Percentiles rank a stretch among this genome's conserved stretches.
phyloP scores from a whole-genome alignment of 169 alveolate genomes.

The Amoebophrya sp. region DNA sequence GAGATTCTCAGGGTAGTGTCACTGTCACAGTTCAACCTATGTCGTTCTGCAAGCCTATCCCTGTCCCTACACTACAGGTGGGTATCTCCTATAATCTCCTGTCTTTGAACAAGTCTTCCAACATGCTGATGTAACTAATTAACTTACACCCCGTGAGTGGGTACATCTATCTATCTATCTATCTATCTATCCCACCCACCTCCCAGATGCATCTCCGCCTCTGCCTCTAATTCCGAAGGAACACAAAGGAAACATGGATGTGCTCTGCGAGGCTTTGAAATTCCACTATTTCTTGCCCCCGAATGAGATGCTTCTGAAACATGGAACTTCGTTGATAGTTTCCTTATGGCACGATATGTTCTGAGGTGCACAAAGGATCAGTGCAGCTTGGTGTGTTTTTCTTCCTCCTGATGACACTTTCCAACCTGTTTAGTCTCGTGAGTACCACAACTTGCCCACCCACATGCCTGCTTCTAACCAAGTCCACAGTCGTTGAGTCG shows the following conservation, averaged over 20 bases:
- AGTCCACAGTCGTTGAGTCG: not conserved
- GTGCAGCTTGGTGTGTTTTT: too few species aligned
- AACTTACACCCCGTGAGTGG: too few species aligned
- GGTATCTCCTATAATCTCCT: not conserved
- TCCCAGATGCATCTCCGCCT: not conserved
- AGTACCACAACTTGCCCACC: too few species aligned
- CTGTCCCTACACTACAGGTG: not conserved
- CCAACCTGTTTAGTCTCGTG: too few species aligned
- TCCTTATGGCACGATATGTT: too few species aligned
- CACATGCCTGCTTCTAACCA: too few species aligned
- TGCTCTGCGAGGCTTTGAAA: not conserved
- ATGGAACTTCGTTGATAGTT: not conserved
- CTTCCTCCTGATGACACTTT: too few species aligned
- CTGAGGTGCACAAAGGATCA: too few species aligned
- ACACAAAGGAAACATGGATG: not conserved
- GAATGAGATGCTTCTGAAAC: not conserved
- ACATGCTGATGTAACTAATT: not conserved
- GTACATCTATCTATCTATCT: too few species aligned
- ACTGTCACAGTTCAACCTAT: too few species aligned
- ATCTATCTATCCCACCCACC: too few species aligned
- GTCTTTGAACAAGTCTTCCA: not conserved
- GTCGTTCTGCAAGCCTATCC: not conserved
- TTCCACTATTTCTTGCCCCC: not conserved
- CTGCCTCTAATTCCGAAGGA: not conserved
- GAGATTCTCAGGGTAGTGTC: too few species aligned